Percentiles rank a stretch among this genome's conserved stretches.
These are phyloP conservation scores for Mucor mucedo DNA, from an alignment of 371 early-diverging fungal species.

Conservation along the genomic window DNA sequence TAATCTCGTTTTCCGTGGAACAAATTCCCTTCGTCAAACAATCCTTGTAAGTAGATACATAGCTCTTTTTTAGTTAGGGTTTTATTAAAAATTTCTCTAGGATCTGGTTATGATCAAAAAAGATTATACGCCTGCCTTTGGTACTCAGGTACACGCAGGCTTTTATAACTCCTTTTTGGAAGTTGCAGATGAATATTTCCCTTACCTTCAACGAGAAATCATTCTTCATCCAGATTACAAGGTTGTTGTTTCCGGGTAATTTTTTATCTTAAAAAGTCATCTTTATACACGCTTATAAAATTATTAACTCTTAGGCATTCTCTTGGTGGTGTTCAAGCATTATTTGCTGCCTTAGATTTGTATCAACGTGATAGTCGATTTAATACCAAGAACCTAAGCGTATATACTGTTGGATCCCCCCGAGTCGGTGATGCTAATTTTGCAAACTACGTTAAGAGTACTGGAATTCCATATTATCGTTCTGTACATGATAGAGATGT, in stretches of 20 bases:
- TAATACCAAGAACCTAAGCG: slow-evolving; percentile 13
- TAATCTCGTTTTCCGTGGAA: slow-evolving; percentile 33
- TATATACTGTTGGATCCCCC: slow-evolving; percentile 31
- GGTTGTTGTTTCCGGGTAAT: slow-evolving; percentile 23
- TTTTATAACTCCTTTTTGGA: slow-evolving; percentile 20
- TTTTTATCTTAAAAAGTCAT: neutral
- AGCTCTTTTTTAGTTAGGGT: neutral
- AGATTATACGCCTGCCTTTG: slow-evolving; percentile 21
- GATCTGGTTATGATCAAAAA: slow-evolving; percentile 2
- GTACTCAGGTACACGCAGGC: slow-evolving; percentile 33
- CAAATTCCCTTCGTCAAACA: slow-evolving; percentile 26
- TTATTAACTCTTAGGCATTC: slow-evolving; percentile 18
- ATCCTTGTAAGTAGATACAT: slow-evolving; percentile 16
- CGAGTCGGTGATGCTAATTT: slow-evolving; percentile 32
- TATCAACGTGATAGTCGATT: slow-evolving; percentile 28
- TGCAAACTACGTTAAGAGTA: slow-evolving; percentile 32
- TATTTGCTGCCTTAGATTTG: slow-evolving; percentile 30
- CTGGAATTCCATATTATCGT: slow-evolving; percentile 19
- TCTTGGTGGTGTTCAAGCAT: slow-evolving; percentile 33
- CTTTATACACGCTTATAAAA: no score
- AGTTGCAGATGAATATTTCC: slow-evolving; percentile 2
- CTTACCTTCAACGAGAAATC: slow-evolving; percentile 17
- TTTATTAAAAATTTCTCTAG: neutral
- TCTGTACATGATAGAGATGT: slow-evolving; percentile 25
- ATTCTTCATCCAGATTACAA: slow-evolving; percentile 20